These are phyloP conservation scores for Epichloe bromicola DNA, from an alignment of 2,329 filamentous ascomycete species.

Conservation along the genomic window DNA sequence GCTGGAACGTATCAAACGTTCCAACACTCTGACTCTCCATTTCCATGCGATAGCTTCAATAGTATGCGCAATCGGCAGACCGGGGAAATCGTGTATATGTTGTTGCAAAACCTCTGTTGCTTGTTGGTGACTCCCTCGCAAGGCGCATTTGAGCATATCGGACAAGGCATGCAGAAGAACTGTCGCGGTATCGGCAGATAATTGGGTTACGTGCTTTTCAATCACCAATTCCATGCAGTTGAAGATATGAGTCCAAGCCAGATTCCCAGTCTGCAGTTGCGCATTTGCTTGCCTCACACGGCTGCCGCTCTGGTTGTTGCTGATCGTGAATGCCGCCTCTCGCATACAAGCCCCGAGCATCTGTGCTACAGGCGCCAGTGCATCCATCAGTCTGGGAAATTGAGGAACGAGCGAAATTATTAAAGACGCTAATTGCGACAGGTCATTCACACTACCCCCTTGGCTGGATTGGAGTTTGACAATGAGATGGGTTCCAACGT, in stretches of 20 bases:
- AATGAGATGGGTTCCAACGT: slow-evolving; percentile 23
- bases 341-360: slow-evolving; percentile 20
- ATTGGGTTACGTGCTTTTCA: slow-evolving; percentile 41
- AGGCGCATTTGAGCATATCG: slow-evolving; percentile 28
- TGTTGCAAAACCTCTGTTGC: slow-evolving; percentile 18
- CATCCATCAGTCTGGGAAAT: slow-evolving; percentile 34
- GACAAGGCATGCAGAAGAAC: slow-evolving; percentile 27
- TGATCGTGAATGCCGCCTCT: slow-evolving; percentile 15
- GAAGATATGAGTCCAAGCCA: slow-evolving; percentile 31
- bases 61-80: slow-evolving; percentile 25
- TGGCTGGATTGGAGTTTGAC: slow-evolving; percentile 28
- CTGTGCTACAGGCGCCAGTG: slow-evolving; percentile 25
- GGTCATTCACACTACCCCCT: slow-evolving; percentile 29
- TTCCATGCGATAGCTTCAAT: slow-evolving; percentile 41
- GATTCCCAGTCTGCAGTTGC: slow-evolving; percentile 26
- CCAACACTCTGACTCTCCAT: slow-evolving; percentile 59
- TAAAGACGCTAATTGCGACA: slow-evolving; percentile 30
- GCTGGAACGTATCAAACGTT: slow-evolving; percentile 64
- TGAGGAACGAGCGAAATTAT: slow-evolving; percentile 29
- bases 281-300: slow-evolving; percentile 14
- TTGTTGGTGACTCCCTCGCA: slow-evolving; percentile 24
- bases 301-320: slow-evolving; percentile 7
- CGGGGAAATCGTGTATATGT: slow-evolving; percentile 18
- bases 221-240: slow-evolving; percentile 31
- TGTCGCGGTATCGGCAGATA: slow-evolving; percentile 32